Conservation (phyloP, 1,139 yeast genomes). For the Yamadazyma mexicana region DNA sequence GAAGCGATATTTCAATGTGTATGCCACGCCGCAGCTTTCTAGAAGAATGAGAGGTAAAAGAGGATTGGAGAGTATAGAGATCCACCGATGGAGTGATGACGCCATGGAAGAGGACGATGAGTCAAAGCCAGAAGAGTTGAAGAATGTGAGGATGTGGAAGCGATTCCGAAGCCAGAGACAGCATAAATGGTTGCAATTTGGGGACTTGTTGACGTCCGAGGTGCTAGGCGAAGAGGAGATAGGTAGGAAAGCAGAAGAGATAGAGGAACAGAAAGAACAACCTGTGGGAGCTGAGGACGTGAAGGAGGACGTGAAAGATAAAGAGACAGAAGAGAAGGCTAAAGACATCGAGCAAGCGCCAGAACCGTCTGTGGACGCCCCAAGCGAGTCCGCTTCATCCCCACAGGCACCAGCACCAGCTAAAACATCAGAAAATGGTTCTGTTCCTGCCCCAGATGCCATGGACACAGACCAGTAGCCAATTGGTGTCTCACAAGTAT, state of each 20-base stretch:
- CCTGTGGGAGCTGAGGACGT: conserved; percentile 9
- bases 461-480: neutral
- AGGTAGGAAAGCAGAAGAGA: conserved; percentile 4
- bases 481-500: too few relatives aligned
- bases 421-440: too few relatives aligned
- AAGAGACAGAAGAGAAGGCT: conserved; percentile 1
- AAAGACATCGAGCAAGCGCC: too few relatives aligned
- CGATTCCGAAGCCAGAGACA: conserved; percentile 9
- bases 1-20: conserved; percentile 41
- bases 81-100: conserved; percentile 5
- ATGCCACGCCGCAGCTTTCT: conserved; percentile 46
- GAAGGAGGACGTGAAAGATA: conserved; percentile 2
- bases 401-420: too few relatives aligned
- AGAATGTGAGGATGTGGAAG: conserved; percentile 11
- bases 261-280: conserved; percentile 9
- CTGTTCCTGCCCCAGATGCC: neutral
- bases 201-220: conserved; percentile 17
- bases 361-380: too few relatives aligned
- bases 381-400: too few relatives aligned
- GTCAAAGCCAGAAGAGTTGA: conserved; percentile 9
- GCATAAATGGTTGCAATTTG: conserved; percentile 22
- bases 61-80: conserved; percentile 25
- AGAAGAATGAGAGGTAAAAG: conserved; percentile 39
- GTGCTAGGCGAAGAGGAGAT: conserved; percentile 11
- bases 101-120: conserved; percentile 9